Percentiles rank a stretch among this genome's conserved stretches.
Evolutionary conservation across 768 basidiomycete genomes (phyloP).

Genomic region (Boletellus ananiceps): DNA sequence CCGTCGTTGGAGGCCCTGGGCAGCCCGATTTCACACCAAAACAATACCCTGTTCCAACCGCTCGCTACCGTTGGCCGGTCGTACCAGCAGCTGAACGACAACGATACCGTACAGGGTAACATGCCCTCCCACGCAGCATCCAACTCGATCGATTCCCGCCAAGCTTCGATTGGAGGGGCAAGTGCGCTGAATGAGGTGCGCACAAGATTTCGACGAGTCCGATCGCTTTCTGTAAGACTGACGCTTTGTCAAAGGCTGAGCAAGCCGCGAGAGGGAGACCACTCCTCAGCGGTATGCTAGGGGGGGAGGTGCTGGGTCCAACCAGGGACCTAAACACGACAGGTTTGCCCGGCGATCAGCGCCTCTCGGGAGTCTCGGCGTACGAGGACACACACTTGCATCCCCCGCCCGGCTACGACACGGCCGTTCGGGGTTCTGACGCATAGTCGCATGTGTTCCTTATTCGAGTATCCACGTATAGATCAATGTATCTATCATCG

Average conservation of each 20-base stretch:
- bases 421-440: neutral
- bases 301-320: neutral
- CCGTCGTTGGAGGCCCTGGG: slow-evolving; percentile 8
- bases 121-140: neutral
- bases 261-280: slow-evolving; percentile 1
- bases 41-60: neutral
- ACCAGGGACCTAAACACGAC: no score
- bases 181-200: slow-evolving; percentile 9
- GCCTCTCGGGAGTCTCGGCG: neutral
- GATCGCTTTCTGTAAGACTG: neutral
- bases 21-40: neutral
- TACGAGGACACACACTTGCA: neutral
- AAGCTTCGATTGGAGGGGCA: neutral
- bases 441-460: neutral
- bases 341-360: neutral
- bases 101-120: neutral
- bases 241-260: slow-evolving; percentile 1
- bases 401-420: slow-evolving; percentile 8
- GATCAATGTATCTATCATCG: no score
- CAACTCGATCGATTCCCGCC: neutral
- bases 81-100: neutral
- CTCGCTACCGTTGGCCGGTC: neutral
- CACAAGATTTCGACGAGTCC: no score
- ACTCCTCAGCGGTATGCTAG: slow-evolving; percentile 4
- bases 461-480: neutral